A percentile compares a stretch with the other conserved stretches of the same genome.
Evolutionary conservation across 768 basidiomycete species (phyloP).

Genomic region (Gloeopeniophorella convolvens): DNA sequence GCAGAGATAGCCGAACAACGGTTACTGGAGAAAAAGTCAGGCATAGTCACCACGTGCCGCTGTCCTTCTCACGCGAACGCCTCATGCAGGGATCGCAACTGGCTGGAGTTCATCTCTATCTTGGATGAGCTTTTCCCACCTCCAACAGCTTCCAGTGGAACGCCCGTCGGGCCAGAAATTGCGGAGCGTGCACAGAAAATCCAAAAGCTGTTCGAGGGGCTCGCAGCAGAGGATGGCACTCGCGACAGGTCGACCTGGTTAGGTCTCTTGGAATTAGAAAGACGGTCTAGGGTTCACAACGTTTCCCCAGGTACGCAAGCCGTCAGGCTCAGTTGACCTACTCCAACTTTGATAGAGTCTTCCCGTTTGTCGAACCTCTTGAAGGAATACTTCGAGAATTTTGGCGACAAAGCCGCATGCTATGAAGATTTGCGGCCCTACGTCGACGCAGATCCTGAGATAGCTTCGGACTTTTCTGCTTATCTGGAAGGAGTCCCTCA

Average conservation of each 20-base stretch:
- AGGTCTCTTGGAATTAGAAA: constrained; percentile 71
- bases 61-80: constrained; percentile 5
- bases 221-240: constrained; percentile 60
- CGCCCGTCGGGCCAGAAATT: constrained; percentile 32
- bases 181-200: constrained; percentile 36
- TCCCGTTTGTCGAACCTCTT: constrained; percentile 42
- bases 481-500: constrained; percentile 44
- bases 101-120: constrained; percentile 75
- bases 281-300: constrained; percentile 43
- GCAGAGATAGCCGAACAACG: constrained; percentile 51
- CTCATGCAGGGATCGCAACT: constrained; percentile 66
- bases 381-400: constrained; percentile 59
- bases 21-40: constrained; percentile 56
- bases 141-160: constrained; percentile 25
- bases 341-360: constrained; percentile 34
- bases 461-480: constrained; percentile 44
- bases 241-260: constrained; percentile 71
- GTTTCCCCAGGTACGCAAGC: constrained; percentile 39
- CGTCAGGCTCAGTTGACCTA: neutral
- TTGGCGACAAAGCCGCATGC: constrained; percentile 80
- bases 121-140: constrained; percentile 59
- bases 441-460: constrained; percentile 42
- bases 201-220: constrained; percentile 43
- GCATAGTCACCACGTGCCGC: constrained; percentile 2
- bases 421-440: constrained; percentile 80